These are phyloP conservation scores for Lactarius pseudohatsudake DNA, from an alignment of 768 basidiomycete species.

Conservation along the genomic window DNA sequence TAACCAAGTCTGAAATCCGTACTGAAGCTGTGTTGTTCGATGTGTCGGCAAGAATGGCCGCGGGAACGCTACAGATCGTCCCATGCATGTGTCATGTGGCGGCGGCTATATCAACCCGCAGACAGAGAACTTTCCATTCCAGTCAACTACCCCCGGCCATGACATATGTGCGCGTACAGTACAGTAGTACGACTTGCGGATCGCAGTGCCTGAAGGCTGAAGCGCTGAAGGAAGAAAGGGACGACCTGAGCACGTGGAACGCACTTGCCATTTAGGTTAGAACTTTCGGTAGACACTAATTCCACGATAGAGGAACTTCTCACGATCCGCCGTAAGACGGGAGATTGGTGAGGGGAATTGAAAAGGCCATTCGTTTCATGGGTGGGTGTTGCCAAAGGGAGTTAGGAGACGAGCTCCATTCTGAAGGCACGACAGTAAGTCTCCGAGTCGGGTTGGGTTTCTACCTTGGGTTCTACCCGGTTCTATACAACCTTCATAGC, in stretches of 20 bases:
- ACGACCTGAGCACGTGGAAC: not conserved
- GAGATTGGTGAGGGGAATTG: conserved; percentile 6
- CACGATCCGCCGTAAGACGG: conserved; percentile 17
- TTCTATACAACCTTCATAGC: too few relatives aligned
- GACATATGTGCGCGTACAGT: not conserved
- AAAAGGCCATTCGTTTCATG: conserved; percentile 5
- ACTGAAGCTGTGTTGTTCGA: not conserved
- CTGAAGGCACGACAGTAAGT: conserved; percentile 43
- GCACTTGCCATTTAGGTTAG: not conserved
- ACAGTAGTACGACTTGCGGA: not conserved
- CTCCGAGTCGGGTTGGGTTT: too few relatives aligned
- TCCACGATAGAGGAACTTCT: not conserved
- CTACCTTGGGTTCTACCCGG: too few relatives aligned
- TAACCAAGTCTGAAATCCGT: not conserved
- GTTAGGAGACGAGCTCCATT: conserved; percentile 59
- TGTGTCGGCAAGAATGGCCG: not conserved
- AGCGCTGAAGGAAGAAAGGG: not conserved
- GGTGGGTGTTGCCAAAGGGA: not conserved
- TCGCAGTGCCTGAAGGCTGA: not conserved
- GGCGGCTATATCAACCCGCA: not conserved
- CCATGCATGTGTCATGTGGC: not conserved
- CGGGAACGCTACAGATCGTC: not conserved
- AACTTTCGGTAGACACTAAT: not conserved
- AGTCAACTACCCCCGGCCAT: too few relatives aligned
- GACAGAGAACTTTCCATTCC: not conserved